Conservation (phyloP, 306 rosid genomes). For the Castanea mollissima region DNA sequence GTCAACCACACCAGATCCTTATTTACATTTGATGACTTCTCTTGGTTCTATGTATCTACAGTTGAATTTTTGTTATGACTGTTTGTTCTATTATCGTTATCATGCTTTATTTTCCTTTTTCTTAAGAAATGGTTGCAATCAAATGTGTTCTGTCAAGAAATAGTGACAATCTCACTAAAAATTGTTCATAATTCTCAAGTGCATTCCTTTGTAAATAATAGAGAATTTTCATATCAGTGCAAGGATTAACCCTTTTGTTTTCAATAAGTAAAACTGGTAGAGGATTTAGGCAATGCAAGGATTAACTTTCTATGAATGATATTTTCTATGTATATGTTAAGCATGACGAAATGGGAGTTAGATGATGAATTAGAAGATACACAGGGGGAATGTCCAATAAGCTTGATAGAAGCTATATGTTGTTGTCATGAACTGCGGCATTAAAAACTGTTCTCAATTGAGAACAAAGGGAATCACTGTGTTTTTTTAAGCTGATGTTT, state of each 20-base stretch:
- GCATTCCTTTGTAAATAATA: neutral
- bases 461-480: neutral
- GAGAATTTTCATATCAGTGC: neutral
- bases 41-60: neutral
- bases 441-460: neutral
- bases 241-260: neutral
- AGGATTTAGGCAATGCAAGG: neutral
- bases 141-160: no score
- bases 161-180: neutral
- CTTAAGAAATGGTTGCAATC: neutral
- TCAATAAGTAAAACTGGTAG: neutral
- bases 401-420: neutral
- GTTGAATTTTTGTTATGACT: neutral
- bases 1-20: neutral
- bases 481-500: neutral
- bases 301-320: neutral
- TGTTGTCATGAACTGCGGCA: neutral
- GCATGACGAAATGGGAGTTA: neutral
- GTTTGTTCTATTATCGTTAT: neutral
- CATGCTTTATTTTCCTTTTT: neutral
- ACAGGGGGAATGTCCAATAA: neutral
- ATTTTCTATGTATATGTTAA: neutral
- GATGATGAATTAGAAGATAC: neutral
- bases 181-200: neutral
- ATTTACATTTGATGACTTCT: neutral